A percentile compares a stretch with the other conserved stretches of the same genome.
These are phyloP conservation scores for Dillenia suffruticosa DNA, from an alignment of 164 flowering plant species.

Conservation along the genomic window DNA sequence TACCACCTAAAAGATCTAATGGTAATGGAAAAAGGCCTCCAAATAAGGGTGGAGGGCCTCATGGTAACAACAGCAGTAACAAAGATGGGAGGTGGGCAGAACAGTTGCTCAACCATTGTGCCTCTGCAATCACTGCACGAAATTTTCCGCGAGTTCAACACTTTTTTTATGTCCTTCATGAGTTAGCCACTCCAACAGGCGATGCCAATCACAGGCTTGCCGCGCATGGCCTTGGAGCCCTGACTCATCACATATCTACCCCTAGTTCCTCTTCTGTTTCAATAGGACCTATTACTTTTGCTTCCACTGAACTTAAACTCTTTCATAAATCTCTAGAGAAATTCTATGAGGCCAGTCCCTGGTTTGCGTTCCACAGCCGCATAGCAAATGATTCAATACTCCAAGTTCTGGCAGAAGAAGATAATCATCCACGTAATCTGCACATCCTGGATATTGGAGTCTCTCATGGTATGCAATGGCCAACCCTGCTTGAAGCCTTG, in stretches of 20 bases:
- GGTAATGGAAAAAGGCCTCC: slow-evolving; percentile 25
- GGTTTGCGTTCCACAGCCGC: slow-evolving; percentile 71
- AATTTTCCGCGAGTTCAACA: slow-evolving; percentile 60
- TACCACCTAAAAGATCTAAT: slow-evolving; percentile 19
- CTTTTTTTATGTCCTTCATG: slow-evolving; percentile 59
- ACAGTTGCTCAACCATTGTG: slow-evolving; percentile 77
- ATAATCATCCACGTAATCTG: slow-evolving; percentile 18
- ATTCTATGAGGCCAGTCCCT: slow-evolving; percentile 69
- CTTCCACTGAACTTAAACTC: slow-evolving; percentile 46
- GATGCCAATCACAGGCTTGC: slow-evolving; percentile 78
- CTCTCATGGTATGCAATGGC: slow-evolving; percentile 89
- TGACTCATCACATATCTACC: slow-evolving; percentile 40
- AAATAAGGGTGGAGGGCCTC: slow-evolving; percentile 20
- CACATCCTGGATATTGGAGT: slow-evolving; percentile 78
- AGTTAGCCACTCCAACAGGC: slow-evolving; percentile 59
- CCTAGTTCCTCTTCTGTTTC: slow-evolving; percentile 16
- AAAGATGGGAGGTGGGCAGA: slow-evolving; percentile 86
- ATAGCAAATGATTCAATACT: slow-evolving; percentile 64
- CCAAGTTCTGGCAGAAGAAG: slow-evolving; percentile 38
- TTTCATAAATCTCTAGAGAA: slow-evolving; percentile 51
- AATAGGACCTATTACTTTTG: slow-evolving; percentile 22
- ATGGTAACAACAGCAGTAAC: slow-evolving; percentile 29
- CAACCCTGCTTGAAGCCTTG: slow-evolving; percentile 69
- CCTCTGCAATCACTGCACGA: slow-evolving; percentile 45
- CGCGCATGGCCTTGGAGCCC: slow-evolving; percentile 52